These are phyloP conservation scores for Punica granatum DNA, from an alignment of 345 rosid genomes.

Conservation along the genomic window DNA sequence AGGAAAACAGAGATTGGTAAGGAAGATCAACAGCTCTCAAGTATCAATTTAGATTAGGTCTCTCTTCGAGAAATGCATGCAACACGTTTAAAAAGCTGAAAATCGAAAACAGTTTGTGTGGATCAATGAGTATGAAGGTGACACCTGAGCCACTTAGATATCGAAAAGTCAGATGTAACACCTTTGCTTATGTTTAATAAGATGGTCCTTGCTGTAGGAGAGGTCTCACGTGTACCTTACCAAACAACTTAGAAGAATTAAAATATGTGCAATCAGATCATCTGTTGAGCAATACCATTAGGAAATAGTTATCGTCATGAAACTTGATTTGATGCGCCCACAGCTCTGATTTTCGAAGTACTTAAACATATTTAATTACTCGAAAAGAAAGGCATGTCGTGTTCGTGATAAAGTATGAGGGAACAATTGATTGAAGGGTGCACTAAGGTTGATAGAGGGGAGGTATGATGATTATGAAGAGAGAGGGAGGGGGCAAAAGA, in stretches of 20 bases:
- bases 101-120: not conserved
- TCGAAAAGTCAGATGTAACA: constrained; percentile 9
- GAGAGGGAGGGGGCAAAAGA: constrained; percentile 10
- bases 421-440: constrained; percentile 7
- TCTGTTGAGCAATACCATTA: no score
- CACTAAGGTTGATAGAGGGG: not conserved
- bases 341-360: not conserved
- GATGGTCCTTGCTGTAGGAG: constrained; percentile 12
- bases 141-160: not conserved
- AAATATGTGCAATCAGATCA: no score
- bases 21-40: no score
- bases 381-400: not conserved
- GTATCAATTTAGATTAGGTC: not conserved
- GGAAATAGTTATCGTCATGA: no score
- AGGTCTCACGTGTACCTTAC: no score
- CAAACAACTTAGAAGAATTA: no score
- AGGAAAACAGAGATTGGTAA: not conserved
- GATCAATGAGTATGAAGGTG: not conserved
- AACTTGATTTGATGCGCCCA: no score
- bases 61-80: not conserved
- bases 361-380: not conserved
- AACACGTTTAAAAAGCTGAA: not conserved
- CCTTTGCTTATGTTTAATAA: constrained; percentile 9
- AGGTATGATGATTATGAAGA: constrained; percentile 14
- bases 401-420: not conserved